Evolutionary conservation across 257 asterid genomes (phyloP).

Genomic region (Fraxinus americana): DNA sequence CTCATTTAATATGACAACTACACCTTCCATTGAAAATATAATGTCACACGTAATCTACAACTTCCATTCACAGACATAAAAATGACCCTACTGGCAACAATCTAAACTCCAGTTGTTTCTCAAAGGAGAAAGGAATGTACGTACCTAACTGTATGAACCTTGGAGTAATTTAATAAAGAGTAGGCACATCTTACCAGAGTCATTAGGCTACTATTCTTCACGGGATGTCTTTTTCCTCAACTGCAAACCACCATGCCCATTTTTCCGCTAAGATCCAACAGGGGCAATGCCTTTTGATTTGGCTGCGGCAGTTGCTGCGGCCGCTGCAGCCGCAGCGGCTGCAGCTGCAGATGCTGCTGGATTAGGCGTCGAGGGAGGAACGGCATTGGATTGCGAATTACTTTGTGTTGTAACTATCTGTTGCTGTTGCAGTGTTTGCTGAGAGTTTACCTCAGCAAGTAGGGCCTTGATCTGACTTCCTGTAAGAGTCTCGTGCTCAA

Average conservation of each 20-base stretch:
- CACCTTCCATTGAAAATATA: not conserved
- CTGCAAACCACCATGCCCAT: not conserved
- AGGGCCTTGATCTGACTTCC: conserved; percentile 73
- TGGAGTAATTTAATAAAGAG: not conserved
- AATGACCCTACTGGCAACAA: conserved; percentile 25
- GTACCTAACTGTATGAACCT: conserved; percentile 45
- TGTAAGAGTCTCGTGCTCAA: conserved; percentile 75
- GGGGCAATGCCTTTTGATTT: conserved; percentile 74
- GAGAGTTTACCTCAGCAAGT: conserved; percentile 53
- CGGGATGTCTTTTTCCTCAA: not conserved
- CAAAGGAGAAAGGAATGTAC: conserved; percentile 16
- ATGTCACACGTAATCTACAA: conserved; percentile 6
- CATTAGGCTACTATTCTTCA: not conserved
- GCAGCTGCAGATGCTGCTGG: conserved; percentile 54
- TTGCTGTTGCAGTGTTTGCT: conserved; percentile 38
- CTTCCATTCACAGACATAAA: conserved; percentile 18
- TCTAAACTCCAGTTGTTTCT: conserved; percentile 11
- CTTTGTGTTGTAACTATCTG: conserved; percentile 39
- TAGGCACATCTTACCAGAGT: not conserved
- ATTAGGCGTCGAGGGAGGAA: conserved; percentile 49
- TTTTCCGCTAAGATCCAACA: conserved; percentile 54
- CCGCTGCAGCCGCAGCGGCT: conserved; percentile 60
- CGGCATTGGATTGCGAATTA: conserved; percentile 38
- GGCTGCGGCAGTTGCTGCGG: conserved; percentile 70
- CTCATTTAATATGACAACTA: not conserved